Evolutionary conservation across 2,329 filamentous ascomycete species (phyloP).

Genomic region (Conoideocrella luteorostrata): DNA sequence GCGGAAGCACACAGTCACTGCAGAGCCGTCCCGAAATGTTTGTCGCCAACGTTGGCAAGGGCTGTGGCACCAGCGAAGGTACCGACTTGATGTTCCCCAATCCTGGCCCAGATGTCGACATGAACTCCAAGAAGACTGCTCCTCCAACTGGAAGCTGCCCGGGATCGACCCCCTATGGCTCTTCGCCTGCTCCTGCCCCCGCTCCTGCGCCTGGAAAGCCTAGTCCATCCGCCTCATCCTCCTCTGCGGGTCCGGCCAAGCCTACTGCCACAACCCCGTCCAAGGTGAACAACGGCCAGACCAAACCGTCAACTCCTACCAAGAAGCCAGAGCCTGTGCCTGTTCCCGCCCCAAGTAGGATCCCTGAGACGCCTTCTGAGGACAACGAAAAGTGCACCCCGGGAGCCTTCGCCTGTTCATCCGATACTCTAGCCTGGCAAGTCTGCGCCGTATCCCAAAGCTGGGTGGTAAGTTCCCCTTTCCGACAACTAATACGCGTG

Average conservation of each 20-base stretch:
- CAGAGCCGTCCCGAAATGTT: conserved; percentile 60
- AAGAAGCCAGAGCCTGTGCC: not conserved
- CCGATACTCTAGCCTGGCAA: conserved; percentile 1
- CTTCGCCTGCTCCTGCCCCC: not conserved
- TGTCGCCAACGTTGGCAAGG: conserved; percentile 59
- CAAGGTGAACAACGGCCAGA: not conserved
- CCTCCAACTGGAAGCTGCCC: conserved; percentile 29
- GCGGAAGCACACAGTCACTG: conserved; percentile 36
- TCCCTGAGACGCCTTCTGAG: not conserved
- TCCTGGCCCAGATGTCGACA: conserved; percentile 51
- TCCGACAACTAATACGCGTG: not conserved
- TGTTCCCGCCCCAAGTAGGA: not conserved
- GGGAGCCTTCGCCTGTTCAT: conserved; percentile 1
- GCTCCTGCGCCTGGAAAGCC: not conserved
- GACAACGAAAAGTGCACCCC: conserved; percentile 1
- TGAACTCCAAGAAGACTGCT: conserved; percentile 28
- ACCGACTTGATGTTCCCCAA: conserved; percentile 58
- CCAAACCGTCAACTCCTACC: not conserved
- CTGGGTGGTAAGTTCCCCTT: conserved; percentile 2
- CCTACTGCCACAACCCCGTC: not conserved
- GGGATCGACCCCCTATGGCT: not conserved
- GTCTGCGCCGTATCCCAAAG: not conserved
- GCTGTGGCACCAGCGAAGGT: conserved; percentile 52
- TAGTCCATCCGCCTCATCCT: not conserved
- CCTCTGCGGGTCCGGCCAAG: not conserved